Conservation (phyloP, 2,329 filamentous ascomycete genomes). For the Ascochyta pisi region DNA sequence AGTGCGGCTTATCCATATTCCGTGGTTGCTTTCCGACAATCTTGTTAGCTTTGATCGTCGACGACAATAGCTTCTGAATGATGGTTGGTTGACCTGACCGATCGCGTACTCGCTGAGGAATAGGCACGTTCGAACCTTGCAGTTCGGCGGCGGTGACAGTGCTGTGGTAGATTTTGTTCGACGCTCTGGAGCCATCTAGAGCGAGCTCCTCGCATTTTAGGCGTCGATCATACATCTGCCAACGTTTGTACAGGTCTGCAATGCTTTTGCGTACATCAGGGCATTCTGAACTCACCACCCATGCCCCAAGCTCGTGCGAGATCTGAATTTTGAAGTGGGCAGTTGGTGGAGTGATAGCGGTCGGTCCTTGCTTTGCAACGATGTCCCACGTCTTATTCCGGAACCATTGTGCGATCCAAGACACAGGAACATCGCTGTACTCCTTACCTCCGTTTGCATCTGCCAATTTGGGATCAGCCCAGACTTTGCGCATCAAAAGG, state of each 20-base stretch:
- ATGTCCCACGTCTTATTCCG: constrained; percentile 41
- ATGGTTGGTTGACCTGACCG: not conserved
- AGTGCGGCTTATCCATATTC: not conserved
- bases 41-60: not conserved
- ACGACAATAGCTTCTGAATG: not conserved
- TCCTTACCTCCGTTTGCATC: constrained; percentile 35
- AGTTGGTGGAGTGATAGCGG: constrained; percentile 27
- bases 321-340: constrained; percentile 34
- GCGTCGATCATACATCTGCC: not conserved
- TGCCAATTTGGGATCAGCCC: constrained; percentile 26
- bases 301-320: constrained; percentile 21
- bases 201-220: not conserved
- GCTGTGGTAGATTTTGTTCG: constrained; percentile 12
- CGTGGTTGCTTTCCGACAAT: not conserved
- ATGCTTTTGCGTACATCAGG: constrained; percentile 23
- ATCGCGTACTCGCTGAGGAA: constrained; percentile 16
- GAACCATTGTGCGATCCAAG: constrained; percentile 48
- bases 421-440: constrained; percentile 40
- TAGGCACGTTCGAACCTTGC: constrained; percentile 25
- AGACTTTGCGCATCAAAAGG: constrained; percentile 39
- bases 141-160: constrained; percentile 17
- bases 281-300: constrained; percentile 27
- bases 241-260: not conserved
- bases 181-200: not conserved
- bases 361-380: constrained; percentile 30